Percentiles rank a stretch among this genome's conserved stretches.
Conservation (phyloP, 768 basidiomycete species). For the Floccularia luteovirens region DNA sequence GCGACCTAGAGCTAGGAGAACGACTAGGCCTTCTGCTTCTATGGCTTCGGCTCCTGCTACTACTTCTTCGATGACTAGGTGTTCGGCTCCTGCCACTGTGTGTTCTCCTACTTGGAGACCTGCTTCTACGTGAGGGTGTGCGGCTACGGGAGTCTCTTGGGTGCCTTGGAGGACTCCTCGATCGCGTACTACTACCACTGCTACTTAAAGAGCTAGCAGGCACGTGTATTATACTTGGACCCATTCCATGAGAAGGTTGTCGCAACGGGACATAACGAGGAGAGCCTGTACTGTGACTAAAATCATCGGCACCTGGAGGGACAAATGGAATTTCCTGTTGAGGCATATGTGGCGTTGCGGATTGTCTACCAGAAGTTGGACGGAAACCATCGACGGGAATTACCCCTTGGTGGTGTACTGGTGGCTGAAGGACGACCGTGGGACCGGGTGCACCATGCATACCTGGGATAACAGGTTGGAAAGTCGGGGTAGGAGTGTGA, state of each 20-base stretch:
- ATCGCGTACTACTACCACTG: constrained; percentile 9
- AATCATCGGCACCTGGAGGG: constrained; percentile 10
- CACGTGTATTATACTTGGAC: background rate
- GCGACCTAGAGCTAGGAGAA: background rate
- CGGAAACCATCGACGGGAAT: constrained; percentile 10
- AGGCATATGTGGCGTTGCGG: background rate
- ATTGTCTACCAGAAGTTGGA: background rate
- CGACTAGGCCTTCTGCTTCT: constrained; percentile 6
- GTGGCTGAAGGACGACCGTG: no score
- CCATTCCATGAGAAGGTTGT: background rate
- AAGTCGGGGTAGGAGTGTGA: constrained; percentile 10
- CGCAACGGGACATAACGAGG: background rate
- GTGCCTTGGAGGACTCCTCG: background rate
- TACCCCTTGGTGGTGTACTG: constrained; percentile 3
- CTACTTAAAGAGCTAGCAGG: constrained; percentile 7
- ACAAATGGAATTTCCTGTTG: constrained; percentile 11
- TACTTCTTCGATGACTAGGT: background rate
- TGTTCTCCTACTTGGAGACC: background rate
- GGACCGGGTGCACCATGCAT: no score
- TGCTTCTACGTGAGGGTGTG: background rate
- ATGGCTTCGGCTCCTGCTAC: background rate
- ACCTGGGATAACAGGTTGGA: constrained; percentile 10
- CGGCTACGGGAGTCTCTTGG: background rate
- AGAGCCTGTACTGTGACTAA: constrained; percentile 6
- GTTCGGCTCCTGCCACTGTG: background rate